Evolutionary conservation across 1,284 basidiomycete species (phyloP), one percentile per base, ranked within the genome.

Genomic region (Ceratobasidium papillatum): DNA sequence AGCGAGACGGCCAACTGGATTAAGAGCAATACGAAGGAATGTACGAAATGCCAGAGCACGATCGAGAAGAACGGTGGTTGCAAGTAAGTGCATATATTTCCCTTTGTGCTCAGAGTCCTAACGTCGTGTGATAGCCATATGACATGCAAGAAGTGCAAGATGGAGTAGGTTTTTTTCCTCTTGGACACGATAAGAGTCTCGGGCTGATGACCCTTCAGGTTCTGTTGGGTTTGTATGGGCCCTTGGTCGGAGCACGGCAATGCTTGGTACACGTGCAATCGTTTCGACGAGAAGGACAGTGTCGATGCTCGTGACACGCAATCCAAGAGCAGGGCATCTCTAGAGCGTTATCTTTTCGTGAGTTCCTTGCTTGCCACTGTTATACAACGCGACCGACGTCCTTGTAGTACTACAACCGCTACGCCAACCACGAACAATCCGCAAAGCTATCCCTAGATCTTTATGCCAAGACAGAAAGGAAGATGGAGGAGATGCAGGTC

Each of bases 51-150:
- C 83, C 90, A 94, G 81, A 96, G 95, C 79, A 98, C 96, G 65
- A 99, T 99, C 78, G 96, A 99, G 87, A 99, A 99, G 91, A 99
- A 99, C 79, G 96, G 97, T n/a, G 96, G 97, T 3, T 99, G 97
- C 94, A 97, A 98, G 95, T 96, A 81, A 80, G 93, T 90, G n/a
- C 38, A 71, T 72, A 9, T n/a, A 25, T 41, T 47, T 12, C 3
- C 32, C 54, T 36, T 34, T 25, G 45, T 36, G 12, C 25, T 25
- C n/a, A n/a, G 41, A 34, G 65, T 71, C 8, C 43, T 72, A 51
- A 62, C 64, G 25, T 68, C 38, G 56, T 17, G 65, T 75, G 73
- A 68, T 78, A 96, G 94, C 86, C 96, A 98, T 83, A 98, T 98
- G 96, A 98, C 95, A n/a, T 98, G 96, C 86, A 96, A 97, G 87